These are phyloP conservation scores for Hermanozyma aechmeae DNA, from an alignment of 805 yeast genomes.

Conservation along the genomic window DNA sequence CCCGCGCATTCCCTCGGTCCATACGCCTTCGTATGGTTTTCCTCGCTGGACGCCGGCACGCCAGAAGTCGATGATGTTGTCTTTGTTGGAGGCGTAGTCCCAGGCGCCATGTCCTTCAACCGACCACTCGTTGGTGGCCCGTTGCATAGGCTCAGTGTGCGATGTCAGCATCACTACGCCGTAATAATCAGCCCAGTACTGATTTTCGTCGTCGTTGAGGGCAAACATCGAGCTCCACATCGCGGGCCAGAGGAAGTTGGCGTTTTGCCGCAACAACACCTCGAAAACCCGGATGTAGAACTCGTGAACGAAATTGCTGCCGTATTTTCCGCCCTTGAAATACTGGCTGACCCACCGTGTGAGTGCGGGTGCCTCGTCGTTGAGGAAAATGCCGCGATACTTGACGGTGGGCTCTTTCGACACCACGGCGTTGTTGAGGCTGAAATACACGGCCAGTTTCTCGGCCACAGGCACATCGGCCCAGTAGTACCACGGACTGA, in stretches of 20 bases:
- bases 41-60: constrained; percentile 9
- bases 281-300: constrained; percentile 8
- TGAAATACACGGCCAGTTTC: constrained; percentile 5
- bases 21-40: constrained; percentile 8
- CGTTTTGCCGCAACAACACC: constrained; percentile 8
- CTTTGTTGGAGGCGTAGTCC: constrained; percentile 10
- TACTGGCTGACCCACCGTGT: constrained; percentile 8
- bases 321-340: constrained; percentile 6
- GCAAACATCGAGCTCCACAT: constrained; percentile 13
- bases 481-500: constrained; percentile 11
- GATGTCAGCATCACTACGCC: constrained; percentile 12
- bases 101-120: constrained; percentile 8
- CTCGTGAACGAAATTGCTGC: constrained; percentile 8
- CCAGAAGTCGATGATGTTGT: constrained; percentile 9
- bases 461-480: constrained; percentile 7
- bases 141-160: constrained; percentile 11
- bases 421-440: constrained; percentile 1
- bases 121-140: constrained; percentile 11
- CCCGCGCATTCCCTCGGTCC: constrained; percentile 12
- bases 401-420: constrained; percentile 11
- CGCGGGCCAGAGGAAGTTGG: constrained; percentile 11
- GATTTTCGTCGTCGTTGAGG: constrained; percentile 9
- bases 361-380: constrained; percentile 11
- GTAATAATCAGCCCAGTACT: constrained; percentile 11
- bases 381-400: constrained; percentile 9